Conservation (phyloP, 106 monocot genomes). For the Hemerocallis citrina region DNA sequence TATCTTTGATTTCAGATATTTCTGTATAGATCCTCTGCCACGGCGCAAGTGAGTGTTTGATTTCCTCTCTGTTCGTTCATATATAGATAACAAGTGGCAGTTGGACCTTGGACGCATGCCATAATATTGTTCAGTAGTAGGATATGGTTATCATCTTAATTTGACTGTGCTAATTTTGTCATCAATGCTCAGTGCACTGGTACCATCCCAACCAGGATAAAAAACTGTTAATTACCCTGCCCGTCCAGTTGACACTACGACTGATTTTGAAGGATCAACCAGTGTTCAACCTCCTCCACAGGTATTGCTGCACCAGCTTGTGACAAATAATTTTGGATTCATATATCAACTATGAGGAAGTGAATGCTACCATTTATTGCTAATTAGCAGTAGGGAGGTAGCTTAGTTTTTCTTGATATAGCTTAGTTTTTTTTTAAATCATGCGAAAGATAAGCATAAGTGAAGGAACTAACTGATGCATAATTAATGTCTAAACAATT, state of each 20-base stretch:
- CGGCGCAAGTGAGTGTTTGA: constrained; percentile 68
- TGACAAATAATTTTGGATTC: not conserved
- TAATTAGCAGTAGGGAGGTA: not conserved
- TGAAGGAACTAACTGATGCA: too few species aligned
- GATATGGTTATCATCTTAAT: constrained; percentile 1
- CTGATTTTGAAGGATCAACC: constrained; percentile 77
- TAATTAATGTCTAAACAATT: too few species aligned
- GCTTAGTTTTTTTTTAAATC: too few species aligned
- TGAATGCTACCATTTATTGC: too few species aligned
- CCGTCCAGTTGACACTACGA: constrained; percentile 76
- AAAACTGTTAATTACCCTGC: constrained; percentile 58
- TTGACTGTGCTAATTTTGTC: constrained; percentile 6
- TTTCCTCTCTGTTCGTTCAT: not conserved
- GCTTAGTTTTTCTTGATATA: too few species aligned
- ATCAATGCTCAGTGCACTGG: constrained; percentile 54
- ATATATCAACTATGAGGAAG: not conserved
- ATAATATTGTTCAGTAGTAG: not conserved
- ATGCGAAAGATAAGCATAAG: too few species aligned
- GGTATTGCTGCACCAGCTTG: constrained; percentile 40
- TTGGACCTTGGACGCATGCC: not conserved
- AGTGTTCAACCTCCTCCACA: constrained; percentile 58
- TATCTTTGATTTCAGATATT: constrained; percentile 52
- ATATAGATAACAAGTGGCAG: too few species aligned
- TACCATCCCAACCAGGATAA: constrained; percentile 61
- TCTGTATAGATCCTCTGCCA: constrained; percentile 72